These are phyloP conservation scores for Allium fistulosum DNA, from an alignment of 106 monocot species.

Conservation along the genomic window DNA sequence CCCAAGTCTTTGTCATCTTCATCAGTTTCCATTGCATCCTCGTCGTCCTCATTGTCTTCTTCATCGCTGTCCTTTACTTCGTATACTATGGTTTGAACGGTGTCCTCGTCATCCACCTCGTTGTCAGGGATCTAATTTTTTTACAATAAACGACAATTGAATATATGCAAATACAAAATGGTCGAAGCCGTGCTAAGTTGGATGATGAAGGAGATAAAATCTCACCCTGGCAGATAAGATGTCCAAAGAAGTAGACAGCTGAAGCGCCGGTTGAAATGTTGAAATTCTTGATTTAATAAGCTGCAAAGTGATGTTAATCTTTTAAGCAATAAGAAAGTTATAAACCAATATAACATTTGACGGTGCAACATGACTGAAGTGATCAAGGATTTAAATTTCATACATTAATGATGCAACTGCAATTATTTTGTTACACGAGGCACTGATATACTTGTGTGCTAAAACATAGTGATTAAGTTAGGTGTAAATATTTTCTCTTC, in stretches of 20 bases:
- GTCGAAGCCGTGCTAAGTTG: too few relatives aligned
- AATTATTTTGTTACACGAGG: too few relatives aligned
- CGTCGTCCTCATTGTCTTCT: constrained; percentile 36
- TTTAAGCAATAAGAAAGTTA: background rate
- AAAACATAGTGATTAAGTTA: too few relatives aligned
- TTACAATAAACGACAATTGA: background rate
- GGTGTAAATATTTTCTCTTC: too few relatives aligned
- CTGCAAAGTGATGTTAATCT: background rate
- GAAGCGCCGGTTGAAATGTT: constrained; percentile 2
- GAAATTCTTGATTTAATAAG: constrained; percentile 7
- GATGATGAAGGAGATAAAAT: background rate
- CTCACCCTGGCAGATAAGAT: constrained; percentile 2
- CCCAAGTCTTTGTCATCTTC: constrained; percentile 32
- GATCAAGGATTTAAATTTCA: too few relatives aligned
- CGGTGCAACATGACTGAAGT: too few relatives aligned
- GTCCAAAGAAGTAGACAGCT: constrained; percentile 7
- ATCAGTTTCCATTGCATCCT: constrained; percentile 37
- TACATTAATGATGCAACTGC: too few relatives aligned
- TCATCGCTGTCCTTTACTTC: constrained; percentile 75
- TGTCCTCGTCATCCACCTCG: constrained; percentile 35
- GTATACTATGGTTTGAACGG: background rate
- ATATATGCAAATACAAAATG: background rate
- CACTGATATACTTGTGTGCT: too few relatives aligned
- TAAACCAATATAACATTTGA: background rate
- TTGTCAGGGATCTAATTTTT: constrained; percentile 28